Evolutionary conservation across 225 moss, liverwort and hornwort species (phyloP).

Genomic region (Straminergon stramineum): DNA sequence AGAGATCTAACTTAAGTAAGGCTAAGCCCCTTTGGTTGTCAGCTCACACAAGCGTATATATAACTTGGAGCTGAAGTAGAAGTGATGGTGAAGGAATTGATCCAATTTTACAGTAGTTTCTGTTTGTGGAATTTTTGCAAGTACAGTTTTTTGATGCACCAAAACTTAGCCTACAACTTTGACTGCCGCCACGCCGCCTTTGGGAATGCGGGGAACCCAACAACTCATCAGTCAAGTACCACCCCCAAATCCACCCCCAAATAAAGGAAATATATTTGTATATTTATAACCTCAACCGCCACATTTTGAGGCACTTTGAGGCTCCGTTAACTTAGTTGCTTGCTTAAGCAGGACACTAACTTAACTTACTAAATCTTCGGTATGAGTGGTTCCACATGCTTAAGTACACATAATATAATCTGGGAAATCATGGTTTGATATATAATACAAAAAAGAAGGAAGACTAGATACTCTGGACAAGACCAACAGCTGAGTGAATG

Average conservation of each 20-base stretch:
- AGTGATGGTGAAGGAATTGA: constrained; percentile 11
- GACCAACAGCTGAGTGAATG: neutral
- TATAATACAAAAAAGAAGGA: neutral
- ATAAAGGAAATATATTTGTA: neutral
- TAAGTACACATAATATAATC: neutral
- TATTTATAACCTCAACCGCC: neutral
- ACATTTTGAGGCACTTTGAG: neutral
- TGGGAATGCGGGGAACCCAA: neutral
- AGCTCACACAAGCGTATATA: neutral
- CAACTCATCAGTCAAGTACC: neutral
- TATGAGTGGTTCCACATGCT: neutral
- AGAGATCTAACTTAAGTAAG: neutral
- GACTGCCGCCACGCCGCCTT: neutral
- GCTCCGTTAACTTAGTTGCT: neutral
- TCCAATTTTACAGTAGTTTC: neutral
- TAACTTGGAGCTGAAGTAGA: neutral
- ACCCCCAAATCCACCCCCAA: constrained; percentile 10
- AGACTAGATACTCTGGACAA: neutral
- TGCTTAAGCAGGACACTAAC: neutral
- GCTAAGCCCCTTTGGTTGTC: neutral
- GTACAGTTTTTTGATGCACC: neutral
- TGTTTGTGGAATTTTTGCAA: neutral
- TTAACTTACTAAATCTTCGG: neutral
- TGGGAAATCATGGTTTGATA: neutral
- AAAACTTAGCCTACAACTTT: neutral